Conservation (phyloP, 116 monocot species). For the Dioscorea cayenensis region DNA sequence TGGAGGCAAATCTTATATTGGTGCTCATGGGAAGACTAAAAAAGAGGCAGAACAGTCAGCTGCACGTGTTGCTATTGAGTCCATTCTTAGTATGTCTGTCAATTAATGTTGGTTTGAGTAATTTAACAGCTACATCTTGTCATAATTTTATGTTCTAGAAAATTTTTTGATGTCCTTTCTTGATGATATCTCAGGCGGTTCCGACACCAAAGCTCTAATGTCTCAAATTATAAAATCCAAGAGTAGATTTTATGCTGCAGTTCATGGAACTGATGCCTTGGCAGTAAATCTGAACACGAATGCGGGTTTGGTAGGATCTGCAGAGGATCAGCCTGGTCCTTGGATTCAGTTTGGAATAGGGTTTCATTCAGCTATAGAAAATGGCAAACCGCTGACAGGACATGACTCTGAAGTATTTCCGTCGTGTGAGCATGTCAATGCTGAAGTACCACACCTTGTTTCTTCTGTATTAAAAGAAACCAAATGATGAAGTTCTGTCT, state of each 20-base stretch:
- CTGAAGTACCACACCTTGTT: neutral
- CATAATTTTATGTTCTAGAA: neutral
- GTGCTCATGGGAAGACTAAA: slow-evolving; percentile 33
- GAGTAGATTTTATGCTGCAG: slow-evolving; percentile 11
- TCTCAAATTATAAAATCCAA: slow-evolving; percentile 51
- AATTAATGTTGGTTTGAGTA: neutral
- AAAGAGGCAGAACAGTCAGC: slow-evolving; percentile 61
- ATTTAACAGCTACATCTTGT: neutral
- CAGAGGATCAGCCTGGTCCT: neutral
- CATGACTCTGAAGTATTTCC: neutral
- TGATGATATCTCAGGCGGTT: slow-evolving; percentile 29
- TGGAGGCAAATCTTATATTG: slow-evolving; percentile 31
- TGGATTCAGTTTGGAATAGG: slow-evolving; percentile 1
- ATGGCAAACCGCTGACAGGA: neutral
- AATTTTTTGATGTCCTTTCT: neutral
- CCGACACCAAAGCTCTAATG: slow-evolving; percentile 21
- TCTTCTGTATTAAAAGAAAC: neutral
- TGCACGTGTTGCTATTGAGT: slow-evolving; percentile 41
- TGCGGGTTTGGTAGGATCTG: neutral
- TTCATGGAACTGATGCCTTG: neutral
- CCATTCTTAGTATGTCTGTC: slow-evolving; percentile 49
- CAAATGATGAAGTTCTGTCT: neutral
- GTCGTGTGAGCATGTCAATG: neutral
- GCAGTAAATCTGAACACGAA: neutral
- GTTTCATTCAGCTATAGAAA: neutral